phyloP scores from a whole-genome alignment of 1,284 basidiomycete species.

The Marasmius oreades region DNA sequence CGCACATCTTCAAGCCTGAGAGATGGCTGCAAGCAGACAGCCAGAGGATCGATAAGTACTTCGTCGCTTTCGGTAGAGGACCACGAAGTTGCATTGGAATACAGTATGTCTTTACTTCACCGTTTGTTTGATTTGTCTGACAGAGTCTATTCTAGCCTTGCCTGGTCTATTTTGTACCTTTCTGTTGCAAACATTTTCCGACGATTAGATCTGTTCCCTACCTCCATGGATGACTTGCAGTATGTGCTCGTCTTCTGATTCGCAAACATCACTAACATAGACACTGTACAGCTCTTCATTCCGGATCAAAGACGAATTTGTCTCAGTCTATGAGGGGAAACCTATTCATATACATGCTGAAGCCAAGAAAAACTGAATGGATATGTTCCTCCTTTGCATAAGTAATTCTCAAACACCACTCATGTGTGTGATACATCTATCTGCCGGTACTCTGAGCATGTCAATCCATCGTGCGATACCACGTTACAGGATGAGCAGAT shows the following conservation, averaged over 20 bases:
- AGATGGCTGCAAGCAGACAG: slow-evolving; percentile 7
- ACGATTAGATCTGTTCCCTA: neutral
- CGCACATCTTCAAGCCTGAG: slow-evolving; percentile 6
- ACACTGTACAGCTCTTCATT: neutral
- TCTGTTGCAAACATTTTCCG: neutral
- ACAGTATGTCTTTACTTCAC: slow-evolving; percentile 15
- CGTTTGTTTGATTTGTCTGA: neutral
- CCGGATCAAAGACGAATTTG: slow-evolving; percentile 1
- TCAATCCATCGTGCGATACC: slow-evolving; percentile 28
- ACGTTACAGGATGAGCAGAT: slow-evolving; percentile 28
- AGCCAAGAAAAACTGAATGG: neutral
- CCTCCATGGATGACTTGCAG: neutral
- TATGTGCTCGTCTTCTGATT: neutral
- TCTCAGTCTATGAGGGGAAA: neutral
- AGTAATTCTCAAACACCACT: neutral
- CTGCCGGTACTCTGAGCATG: slow-evolving; percentile 24
- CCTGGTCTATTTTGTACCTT: neutral
- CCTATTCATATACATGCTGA: neutral
- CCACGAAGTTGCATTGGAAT: slow-evolving; percentile 23
- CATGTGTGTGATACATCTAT: neutral
- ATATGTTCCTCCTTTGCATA: neutral
- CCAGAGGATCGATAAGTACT: slow-evolving; percentile 16
- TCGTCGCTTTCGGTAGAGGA: slow-evolving; percentile 21
- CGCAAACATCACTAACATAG: neutral
- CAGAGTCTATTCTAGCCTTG: neutral